These are phyloP conservation scores for Streptanthus diversifolius DNA, from an alignment of 345 rosid genomes.

Conservation along the genomic window DNA sequence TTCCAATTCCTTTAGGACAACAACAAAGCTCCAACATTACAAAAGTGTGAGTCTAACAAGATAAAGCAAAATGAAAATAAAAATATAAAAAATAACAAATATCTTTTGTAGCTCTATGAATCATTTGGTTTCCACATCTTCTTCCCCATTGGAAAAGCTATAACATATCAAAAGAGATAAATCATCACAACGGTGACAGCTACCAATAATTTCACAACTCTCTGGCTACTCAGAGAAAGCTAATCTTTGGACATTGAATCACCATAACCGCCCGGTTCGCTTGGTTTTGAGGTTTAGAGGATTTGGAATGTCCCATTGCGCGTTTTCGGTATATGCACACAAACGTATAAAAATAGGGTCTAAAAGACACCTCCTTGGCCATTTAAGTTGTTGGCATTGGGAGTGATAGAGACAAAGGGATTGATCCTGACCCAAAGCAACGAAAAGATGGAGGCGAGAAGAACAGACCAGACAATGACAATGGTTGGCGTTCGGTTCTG, in stretches of 20 bases:
- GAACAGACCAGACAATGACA: slow-evolving; percentile 97
- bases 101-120: slow-evolving; percentile 17
- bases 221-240: slow-evolving; percentile 18
- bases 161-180: neutral
- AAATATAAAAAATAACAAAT: slow-evolving; percentile 9
- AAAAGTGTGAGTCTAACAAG: slow-evolving; percentile 5
- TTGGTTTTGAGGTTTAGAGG: neutral
- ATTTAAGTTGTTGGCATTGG: slow-evolving; percentile 45
- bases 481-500: slow-evolving; percentile 97
- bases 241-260: slow-evolving; percentile 6
- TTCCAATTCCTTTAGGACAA: neutral
- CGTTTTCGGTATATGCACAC: slow-evolving; percentile 26
- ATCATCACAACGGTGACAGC: slow-evolving; percentile 19
- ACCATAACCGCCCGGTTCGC: neutral
- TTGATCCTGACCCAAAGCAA: slow-evolving; percentile 97
- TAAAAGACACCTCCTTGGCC: slow-evolving; percentile 68
- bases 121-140: slow-evolving; percentile 18
- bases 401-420: slow-evolving; percentile 61
- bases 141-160: slow-evolving; percentile 6
- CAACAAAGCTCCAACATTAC: slow-evolving; percentile 15
- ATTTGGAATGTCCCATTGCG: slow-evolving; percentile 10
- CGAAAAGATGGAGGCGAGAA: slow-evolving; percentile 96
- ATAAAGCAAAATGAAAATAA: neutral
- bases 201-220: slow-evolving; percentile 17
- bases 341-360: slow-evolving; percentile 25